phyloP scores from a whole-genome alignment of 106 monocot species.

The Xerophyta viscosa region DNA sequence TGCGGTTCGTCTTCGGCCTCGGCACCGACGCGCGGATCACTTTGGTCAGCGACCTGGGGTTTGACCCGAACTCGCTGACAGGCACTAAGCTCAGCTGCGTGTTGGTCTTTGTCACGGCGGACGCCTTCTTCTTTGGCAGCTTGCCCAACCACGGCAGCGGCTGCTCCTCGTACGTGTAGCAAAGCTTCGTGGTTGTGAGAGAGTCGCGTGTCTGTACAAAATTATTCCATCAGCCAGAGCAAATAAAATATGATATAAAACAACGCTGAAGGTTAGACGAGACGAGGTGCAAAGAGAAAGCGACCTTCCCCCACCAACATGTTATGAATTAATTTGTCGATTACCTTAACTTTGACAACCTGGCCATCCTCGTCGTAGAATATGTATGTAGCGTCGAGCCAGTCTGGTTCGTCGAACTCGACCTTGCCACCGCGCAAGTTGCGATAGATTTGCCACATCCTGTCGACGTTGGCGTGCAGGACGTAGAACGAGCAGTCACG shows the following conservation, averaged over 20 bases:
- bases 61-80: constrained; percentile 13
- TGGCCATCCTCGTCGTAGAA: constrained; percentile 17
- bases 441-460: constrained; percentile 24
- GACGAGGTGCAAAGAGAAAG: no score
- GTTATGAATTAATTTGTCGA: no score
- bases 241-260: not conserved
- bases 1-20: constrained; percentile 22
- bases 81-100: not conserved
- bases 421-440: constrained; percentile 4
- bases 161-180: constrained; percentile 21
- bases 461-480: constrained; percentile 26
- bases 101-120: not conserved
- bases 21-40: constrained; percentile 11
- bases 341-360: constrained; percentile 10
- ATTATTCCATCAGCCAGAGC: not conserved
- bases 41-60: constrained; percentile 3
- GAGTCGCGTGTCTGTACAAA: constrained; percentile 8
- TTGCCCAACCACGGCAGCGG: constrained; percentile 5
- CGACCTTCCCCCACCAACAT: no score
- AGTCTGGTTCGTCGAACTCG: constrained; percentile 16
- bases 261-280: no score
- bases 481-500: constrained; percentile 21
- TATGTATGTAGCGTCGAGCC: constrained; percentile 8
- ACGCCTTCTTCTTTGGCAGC: not conserved
- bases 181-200: constrained; percentile 7